Evolutionary conservation across 164 flowering plant genomes (phyloP).

Genomic region (Cinnamomum chago): DNA sequence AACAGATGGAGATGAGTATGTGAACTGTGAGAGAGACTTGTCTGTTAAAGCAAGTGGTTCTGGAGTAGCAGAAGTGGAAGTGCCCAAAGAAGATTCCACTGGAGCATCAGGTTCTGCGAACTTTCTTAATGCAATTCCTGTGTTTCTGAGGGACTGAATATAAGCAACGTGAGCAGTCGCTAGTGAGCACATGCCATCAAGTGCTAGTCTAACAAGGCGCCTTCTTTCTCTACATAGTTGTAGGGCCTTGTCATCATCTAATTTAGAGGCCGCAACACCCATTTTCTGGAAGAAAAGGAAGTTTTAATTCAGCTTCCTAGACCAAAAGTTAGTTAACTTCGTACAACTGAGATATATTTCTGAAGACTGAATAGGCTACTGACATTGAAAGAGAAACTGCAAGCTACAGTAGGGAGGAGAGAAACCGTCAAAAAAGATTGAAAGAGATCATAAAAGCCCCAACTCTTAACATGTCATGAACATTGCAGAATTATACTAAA

Average conservation of each 20-base stretch:
- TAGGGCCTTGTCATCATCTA: conserved; percentile 84
- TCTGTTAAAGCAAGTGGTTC: conserved; percentile 64
- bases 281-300: conserved; percentile 22
- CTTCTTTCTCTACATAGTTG: conserved; percentile 88
- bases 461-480: too few relatives aligned
- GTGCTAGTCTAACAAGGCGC: conserved; percentile 73
- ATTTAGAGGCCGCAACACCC: conserved; percentile 73
- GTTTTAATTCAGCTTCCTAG: background rate
- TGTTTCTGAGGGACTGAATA: conserved; percentile 53
- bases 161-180: conserved; percentile 81
- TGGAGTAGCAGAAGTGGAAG: conserved; percentile 68
- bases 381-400: too few relatives aligned
- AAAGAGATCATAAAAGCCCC: too few relatives aligned
- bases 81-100: conserved; percentile 54
- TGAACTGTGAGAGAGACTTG: conserved; percentile 63
- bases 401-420: too few relatives aligned
- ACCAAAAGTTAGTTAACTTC: background rate
- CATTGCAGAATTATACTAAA: too few relatives aligned
- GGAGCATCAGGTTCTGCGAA: conserved; percentile 69
- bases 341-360: background rate
- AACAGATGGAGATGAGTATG: conserved; percentile 58
- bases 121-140: conserved; percentile 64
- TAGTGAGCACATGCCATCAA: conserved; percentile 80
- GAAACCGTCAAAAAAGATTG: too few relatives aligned
- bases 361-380: background rate